Conservation (phyloP, 2,329 filamentous ascomycete species). For the Diplodia sapinea region DNA sequence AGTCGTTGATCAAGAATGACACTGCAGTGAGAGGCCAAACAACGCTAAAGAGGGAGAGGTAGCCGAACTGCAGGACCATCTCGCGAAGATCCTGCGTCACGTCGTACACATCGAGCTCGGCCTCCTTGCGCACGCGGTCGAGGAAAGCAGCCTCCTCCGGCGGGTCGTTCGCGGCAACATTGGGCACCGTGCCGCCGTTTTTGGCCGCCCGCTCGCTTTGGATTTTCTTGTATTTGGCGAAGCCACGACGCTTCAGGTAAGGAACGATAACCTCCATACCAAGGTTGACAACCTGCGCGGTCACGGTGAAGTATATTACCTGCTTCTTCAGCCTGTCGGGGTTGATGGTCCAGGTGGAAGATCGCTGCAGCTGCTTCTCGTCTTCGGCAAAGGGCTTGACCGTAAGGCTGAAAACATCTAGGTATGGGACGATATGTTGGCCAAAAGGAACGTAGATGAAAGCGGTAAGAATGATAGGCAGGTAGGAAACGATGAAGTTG, state of each 20-base stretch:
- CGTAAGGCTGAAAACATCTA: slow-evolving; percentile 78
- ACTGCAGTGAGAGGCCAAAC: slow-evolving; percentile 92
- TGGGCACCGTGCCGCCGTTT: slow-evolving; percentile 59
- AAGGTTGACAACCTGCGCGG: slow-evolving; percentile 88
- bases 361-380: slow-evolving; percentile 68
- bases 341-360: slow-evolving; percentile 74
- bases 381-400: slow-evolving; percentile 77
- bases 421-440: slow-evolving; percentile 78
- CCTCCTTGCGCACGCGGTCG: slow-evolving; percentile 79
- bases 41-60: slow-evolving; percentile 87
- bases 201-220: slow-evolving; percentile 65
- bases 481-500: slow-evolving; percentile 95
- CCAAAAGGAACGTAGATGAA: slow-evolving; percentile 96
- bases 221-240: slow-evolving; percentile 79
- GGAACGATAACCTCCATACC: slow-evolving; percentile 84
- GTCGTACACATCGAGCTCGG: slow-evolving; percentile 82
- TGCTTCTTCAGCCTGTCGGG: slow-evolving; percentile 83
- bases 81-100: slow-evolving; percentile 90
- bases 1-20: slow-evolving; percentile 93
- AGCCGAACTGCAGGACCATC: slow-evolving; percentile 90
- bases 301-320: slow-evolving; percentile 95
- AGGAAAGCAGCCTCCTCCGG: slow-evolving; percentile 83
- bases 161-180: slow-evolving; percentile 64
- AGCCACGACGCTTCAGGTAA: slow-evolving; percentile 78
- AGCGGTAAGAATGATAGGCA: slow-evolving; percentile 87